Percentiles rank a stretch among this genome's conserved stretches.
Conservation (phyloP, 345 rosid genomes). For the Microcos paniculata region DNA sequence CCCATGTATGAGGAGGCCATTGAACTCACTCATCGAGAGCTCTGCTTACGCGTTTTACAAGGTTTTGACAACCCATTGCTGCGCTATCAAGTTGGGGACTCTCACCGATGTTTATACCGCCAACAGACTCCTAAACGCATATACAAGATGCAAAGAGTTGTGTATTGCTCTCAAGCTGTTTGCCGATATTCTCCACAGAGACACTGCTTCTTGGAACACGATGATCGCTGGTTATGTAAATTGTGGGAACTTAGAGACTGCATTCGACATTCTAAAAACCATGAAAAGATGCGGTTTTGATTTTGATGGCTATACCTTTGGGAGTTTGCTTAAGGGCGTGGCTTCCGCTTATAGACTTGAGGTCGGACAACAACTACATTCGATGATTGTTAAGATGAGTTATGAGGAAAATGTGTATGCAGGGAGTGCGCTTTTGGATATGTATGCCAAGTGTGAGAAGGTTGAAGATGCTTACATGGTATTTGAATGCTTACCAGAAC, state of each 20-base stretch:
- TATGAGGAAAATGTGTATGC: constrained; percentile 46
- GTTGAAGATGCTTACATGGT: constrained; percentile 49
- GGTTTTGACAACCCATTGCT: constrained; percentile 44
- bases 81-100: constrained; percentile 40
- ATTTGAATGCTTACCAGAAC: constrained; percentile 45
- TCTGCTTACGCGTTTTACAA: constrained; percentile 30
- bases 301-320: constrained; percentile 55
- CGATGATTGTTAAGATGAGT: constrained; percentile 48
- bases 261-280: constrained; percentile 38
- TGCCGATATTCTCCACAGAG: constrained; percentile 58
- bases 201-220: constrained; percentile 70
- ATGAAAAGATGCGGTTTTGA: constrained; percentile 42
- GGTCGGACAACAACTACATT: constrained; percentile 59
- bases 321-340: constrained; percentile 62
- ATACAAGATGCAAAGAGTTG: constrained; percentile 27
- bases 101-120: constrained; percentile 44
- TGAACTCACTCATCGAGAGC: constrained; percentile 24
- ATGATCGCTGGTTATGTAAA: constrained; percentile 62
- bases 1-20: constrained; percentile 38
- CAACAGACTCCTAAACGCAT: constrained; percentile 48
- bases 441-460: constrained; percentile 70
- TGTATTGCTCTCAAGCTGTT: constrained; percentile 47
- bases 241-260: constrained; percentile 38
- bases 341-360: constrained; percentile 42
- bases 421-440: constrained; percentile 67